Evolutionary conservation across 306 rosid species (phyloP).

Genomic region (Medicago ruthenica): DNA sequence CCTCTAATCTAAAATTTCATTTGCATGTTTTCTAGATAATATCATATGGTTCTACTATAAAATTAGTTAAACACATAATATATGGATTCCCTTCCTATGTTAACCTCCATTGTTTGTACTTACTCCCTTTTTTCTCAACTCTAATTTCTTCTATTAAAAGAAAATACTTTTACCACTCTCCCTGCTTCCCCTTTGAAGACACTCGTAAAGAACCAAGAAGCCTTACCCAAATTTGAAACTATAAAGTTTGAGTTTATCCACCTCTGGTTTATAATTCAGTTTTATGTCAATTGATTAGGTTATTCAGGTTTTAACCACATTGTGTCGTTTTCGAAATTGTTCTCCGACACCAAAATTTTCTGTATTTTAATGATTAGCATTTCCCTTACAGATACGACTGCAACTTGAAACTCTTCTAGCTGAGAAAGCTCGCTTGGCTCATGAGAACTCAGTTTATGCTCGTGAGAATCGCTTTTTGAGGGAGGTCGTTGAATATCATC

Average conservation of each 20-base stretch:
- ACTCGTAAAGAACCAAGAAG: background rate
- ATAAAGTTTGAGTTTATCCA: conserved; percentile 15
- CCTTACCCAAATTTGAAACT: background rate
- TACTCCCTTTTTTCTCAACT: background rate
- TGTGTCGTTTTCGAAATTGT: background rate
- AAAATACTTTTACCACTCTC: background rate
- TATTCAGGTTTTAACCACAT: background rate
- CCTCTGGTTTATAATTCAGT: conserved; percentile 21
- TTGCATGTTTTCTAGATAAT: background rate
- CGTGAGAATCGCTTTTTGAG: conserved; percentile 93
- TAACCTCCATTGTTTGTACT: background rate
- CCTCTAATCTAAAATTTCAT: background rate
- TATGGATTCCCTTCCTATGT: background rate
- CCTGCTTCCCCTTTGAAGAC: conserved; percentile 23
- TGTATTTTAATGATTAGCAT: conserved; percentile 24
- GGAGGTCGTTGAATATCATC: conserved; percentile 97
- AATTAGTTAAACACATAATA: background rate
- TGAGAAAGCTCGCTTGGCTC: conserved; percentile 94
- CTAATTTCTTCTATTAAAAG: background rate
- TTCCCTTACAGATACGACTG: conserved; percentile 76
- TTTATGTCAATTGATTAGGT: conserved; percentile 2
- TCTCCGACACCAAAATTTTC: background rate
- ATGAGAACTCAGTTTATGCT: conserved; percentile 86
- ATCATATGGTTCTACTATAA: background rate
- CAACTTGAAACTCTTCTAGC: conserved; percentile 95